Percentiles rank a stretch among this genome's conserved stretches.
phyloP scores from a whole-genome alignment of 2,329 filamentous ascomycete species.

The Stagonosporopsis chrysanthemi region DNA sequence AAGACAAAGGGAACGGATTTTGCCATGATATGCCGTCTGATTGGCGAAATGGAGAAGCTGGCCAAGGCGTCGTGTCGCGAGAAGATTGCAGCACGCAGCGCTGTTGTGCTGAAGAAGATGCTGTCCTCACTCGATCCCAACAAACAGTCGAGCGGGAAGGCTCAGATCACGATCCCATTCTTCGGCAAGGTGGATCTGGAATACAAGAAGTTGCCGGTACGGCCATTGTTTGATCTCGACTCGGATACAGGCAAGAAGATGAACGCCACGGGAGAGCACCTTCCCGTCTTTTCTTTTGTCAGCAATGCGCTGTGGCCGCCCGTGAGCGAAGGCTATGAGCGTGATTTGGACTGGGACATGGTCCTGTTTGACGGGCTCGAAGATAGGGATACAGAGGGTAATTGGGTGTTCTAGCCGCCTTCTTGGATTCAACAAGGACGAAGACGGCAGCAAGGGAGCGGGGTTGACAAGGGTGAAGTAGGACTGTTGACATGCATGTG shows the following conservation, averaged over 20 bases:
- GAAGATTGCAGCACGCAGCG: slow-evolving; percentile 44
- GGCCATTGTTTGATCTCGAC: slow-evolving; percentile 42
- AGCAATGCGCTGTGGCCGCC: slow-evolving; percentile 44
- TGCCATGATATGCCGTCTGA: slow-evolving; percentile 46
- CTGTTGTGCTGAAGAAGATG: slow-evolving; percentile 45
- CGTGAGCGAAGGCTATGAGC: slow-evolving; percentile 20
- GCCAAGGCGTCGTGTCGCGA: slow-evolving; percentile 41
- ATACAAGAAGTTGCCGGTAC: slow-evolving; percentile 36
- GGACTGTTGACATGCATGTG: no score
- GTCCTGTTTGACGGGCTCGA: slow-evolving; percentile 47
- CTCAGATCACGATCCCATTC: slow-evolving; percentile 42
- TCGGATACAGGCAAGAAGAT: slow-evolving; percentile 40
- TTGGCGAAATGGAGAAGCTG: slow-evolving; percentile 48
- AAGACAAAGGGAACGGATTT: slow-evolving; percentile 46
- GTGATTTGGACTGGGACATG: slow-evolving; percentile 43
- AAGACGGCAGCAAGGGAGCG: no score
- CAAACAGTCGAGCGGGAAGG: slow-evolving; percentile 29
- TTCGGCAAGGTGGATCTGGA: slow-evolving; percentile 46
- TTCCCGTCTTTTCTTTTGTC: slow-evolving; percentile 47
- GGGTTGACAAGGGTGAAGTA: no score
- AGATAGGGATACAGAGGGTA: slow-evolving; percentile 44
- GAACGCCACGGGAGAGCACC: slow-evolving; percentile 33
- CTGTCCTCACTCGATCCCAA: slow-evolving; percentile 42
- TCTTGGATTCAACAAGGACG: no score
- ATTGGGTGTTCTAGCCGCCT: slow-evolving; percentile 41